These are phyloP conservation scores for Eucalyptus virginea DNA, from an alignment of 345 rosid species.

Conservation along the genomic window DNA sequence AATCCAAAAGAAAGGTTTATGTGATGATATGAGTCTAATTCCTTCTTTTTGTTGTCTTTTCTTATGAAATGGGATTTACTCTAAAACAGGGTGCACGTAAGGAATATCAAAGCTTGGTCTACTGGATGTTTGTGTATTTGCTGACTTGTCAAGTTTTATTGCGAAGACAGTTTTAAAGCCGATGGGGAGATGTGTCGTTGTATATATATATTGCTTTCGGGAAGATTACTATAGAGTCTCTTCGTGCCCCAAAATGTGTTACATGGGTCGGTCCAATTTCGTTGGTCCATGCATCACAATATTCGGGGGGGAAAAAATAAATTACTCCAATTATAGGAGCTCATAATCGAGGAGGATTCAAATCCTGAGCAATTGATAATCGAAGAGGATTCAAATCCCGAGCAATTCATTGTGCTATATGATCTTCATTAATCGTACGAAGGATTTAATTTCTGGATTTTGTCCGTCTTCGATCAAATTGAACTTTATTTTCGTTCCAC, in stretches of 20 bases:
- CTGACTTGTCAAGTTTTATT: slow-evolving; percentile 46
- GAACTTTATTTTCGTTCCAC: neutral
- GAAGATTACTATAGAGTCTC: neutral
- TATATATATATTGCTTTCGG: slow-evolving; percentile 23
- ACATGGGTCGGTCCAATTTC: neutral
- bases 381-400: neutral
- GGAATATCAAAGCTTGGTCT: slow-evolving; percentile 46
- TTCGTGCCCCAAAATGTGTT: neutral
- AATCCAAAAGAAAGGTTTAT: neutral
- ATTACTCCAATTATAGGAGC: neutral
- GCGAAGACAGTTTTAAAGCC: slow-evolving; percentile 45
- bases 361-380: neutral
- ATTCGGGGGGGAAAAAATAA: neutral
- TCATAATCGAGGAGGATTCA: neutral
- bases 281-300: neutral
- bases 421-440: neutral
- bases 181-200: neutral
- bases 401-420: neutral
- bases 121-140: slow-evolving; percentile 56
- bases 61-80: slow-evolving; percentile 11
- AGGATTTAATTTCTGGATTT: neutral
- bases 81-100: slow-evolving; percentile 51
- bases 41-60: neutral
- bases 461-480: neutral
- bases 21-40: neutral